Base-by-base conservation (phyloP, 2,329 filamentous ascomycete species). In the Phyllosticta citrichinensis region DNA sequence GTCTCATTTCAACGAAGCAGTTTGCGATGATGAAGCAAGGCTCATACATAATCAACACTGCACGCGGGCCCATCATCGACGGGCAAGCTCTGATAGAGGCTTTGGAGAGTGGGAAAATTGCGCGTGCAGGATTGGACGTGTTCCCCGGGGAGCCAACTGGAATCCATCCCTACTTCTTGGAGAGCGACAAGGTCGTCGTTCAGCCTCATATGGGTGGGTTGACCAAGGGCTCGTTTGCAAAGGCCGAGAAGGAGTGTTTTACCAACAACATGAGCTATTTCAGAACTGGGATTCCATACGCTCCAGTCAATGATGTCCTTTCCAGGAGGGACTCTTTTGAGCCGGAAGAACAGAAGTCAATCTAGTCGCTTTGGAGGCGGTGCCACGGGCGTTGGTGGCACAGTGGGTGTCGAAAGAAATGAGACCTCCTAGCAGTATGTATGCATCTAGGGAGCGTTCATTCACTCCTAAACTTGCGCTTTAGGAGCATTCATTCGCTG, bases 1-100 rank as follows among this genome's bases (percentile, higher is more conserved):
- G 71, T 2, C 62, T 81, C 25, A 76, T 81, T 14, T 72, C 72
- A 0, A 62, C 65, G 0, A 64, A 63, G 0, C 73, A 80, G 63
- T 78, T 82, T 14, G 66, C 68, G 0, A 70, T 68, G 17, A 81
- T 82, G 77, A 82, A 80, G 62, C 69, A 74, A 1, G 78, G 79
- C 0, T 68, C 71, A 0, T 75, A 78, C 58, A 65, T 83, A 3
- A 70, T 83, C 33, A 83, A 83, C 65, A 82, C 80, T 0, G 77
- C 80, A 0, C 73, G 81, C 0, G 81, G 81, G 0, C 74, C 74
- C 12, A 68, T 83, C 2, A 68, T 83, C 0, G 75, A 83, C 62
- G 79, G 82, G 64, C 66, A 68, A 3, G 80, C 80, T 0, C 65
- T 83, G 17, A 72, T 79, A 5, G 66, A 70, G 11, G 80, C 79